Evolutionary conservation across 1,284 basidiomycete species (phyloP).

Genomic region (Porogramme epimiltina): DNA sequence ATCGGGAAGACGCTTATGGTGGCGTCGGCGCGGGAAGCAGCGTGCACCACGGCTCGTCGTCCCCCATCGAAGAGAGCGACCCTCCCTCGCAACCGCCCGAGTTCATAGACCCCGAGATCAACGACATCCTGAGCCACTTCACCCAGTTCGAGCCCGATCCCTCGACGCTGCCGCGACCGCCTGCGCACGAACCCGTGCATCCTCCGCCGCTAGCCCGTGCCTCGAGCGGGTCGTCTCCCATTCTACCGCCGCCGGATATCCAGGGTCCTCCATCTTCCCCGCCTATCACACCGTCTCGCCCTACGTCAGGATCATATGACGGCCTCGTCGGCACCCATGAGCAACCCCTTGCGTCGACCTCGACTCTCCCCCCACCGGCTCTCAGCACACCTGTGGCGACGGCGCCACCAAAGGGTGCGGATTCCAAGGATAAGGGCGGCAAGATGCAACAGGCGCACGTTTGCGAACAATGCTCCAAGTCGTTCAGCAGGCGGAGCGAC

Average conservation of each 20-base stretch:
- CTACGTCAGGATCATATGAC: constrained; percentile 13
- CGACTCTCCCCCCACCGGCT: constrained; percentile 32
- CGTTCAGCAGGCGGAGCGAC: constrained; percentile 77
- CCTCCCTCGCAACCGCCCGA: constrained; percentile 30
- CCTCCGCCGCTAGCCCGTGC: constrained; percentile 9
- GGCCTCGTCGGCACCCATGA: constrained; percentile 5
- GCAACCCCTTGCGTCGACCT: constrained; percentile 51
- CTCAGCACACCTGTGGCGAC: constrained; percentile 3
- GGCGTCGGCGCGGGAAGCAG: constrained; percentile 16
- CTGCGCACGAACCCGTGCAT: constrained; percentile 27
- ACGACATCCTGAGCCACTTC: constrained; percentile 72
- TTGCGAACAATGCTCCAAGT: constrained; percentile 71
- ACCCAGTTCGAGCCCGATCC: constrained; percentile 64
- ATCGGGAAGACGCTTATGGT: constrained; percentile 27
- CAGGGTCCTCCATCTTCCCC: constrained; percentile 5
- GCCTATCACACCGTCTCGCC: constrained; percentile 1
- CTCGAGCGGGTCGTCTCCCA: constrained; percentile 2
- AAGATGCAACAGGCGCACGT: constrained; percentile 39
- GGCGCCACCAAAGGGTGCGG: constrained; percentile 10
- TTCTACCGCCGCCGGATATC: background rate
- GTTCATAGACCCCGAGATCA: constrained; percentile 64
- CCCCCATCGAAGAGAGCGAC: constrained; percentile 16
- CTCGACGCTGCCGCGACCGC: constrained; percentile 6
- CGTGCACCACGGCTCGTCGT: constrained; percentile 26
- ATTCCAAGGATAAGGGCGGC: constrained; percentile 29